Evolutionary conservation across 129 eudicot species (phyloP), one percentile per base, ranked within the genome.

Genomic region (Centrapalus pauciflorus): DNA sequence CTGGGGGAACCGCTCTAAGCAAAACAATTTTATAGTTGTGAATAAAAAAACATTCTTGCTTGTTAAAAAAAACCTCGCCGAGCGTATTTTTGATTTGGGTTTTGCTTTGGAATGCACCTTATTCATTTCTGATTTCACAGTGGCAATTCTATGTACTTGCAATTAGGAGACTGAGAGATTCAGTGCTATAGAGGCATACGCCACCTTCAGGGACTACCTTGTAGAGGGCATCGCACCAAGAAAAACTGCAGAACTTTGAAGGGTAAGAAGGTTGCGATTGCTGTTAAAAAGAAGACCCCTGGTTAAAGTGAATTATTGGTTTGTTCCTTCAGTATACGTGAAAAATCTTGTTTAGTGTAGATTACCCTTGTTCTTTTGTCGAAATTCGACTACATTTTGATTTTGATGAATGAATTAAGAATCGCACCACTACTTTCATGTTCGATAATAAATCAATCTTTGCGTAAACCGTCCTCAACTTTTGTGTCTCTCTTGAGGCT

Each of bases 221-320:
- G 99, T 64, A 72, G 99, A 55, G 99, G 99, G 27, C 99, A 94
- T 58, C 81, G 96, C 50, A 94, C 99, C 0, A 89, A 86, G 87
- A 94, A 94, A 80, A 94, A 94, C 62, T 82, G 94, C 82, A 66
- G 79, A 49, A 33, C 66, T 48, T 66, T 87, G 77, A 87, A 87
- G 81, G 90, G 95, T 23, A 87, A 84, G 79, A 70, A 57, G 62
- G 73, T 87, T 60, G 80, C 90, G 2, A 84, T 87, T 73, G 84
- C 95, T 14, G 90, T 85, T 52, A 87, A 87, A 74, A 87, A 87
- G 88, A 87, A 84, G 85, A 80, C 81, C 2, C 71, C 81, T 41
- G 72, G 79, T 48, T 76, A 59, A 37, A 8, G 38, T 34, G 9
- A 3, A 14, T 24, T 48, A 23, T 48, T 4, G 11, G 54, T 48